Conservation (phyloP, 768 basidiomycete genomes). For the Russula emetica region DNA sequence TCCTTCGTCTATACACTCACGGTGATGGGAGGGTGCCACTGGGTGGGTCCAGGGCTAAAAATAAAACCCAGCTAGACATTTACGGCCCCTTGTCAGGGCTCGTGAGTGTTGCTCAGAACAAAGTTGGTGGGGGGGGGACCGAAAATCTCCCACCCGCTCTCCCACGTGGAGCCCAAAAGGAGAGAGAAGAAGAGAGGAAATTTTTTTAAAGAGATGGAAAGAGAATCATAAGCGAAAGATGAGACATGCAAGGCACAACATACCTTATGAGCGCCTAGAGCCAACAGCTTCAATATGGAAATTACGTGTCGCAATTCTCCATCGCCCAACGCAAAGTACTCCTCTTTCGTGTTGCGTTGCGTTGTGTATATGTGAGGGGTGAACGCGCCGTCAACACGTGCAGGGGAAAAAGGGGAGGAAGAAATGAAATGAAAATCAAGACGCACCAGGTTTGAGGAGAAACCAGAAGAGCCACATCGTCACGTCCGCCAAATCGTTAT, state of each 20-base stretch:
- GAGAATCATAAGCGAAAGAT: conserved; percentile 24
- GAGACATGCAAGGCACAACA: conserved; percentile 29
- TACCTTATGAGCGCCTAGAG: conserved; percentile 62
- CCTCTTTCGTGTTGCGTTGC: conserved; percentile 38
- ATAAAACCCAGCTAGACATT: not conserved
- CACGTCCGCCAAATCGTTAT: conserved; percentile 49
- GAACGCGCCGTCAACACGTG: conserved; percentile 16
- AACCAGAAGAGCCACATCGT: conserved; percentile 84
- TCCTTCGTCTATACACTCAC: not conserved
- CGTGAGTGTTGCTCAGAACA: not conserved
- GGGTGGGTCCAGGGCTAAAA: too few relatives aligned
- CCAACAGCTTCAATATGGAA: conserved; percentile 54
- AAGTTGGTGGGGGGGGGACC: not conserved
- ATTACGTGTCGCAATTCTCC: conserved; percentile 43
- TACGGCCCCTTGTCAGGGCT: not conserved
- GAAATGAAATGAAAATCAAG: not conserved
- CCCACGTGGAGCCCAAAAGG: not conserved
- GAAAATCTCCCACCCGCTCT: not conserved
- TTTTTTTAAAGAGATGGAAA: not conserved
- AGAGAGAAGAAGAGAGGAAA: not conserved
- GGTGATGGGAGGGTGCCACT: too few relatives aligned
- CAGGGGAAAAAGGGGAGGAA: not conserved
- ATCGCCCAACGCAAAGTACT: conserved; percentile 41
- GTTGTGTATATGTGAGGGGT: not conserved
- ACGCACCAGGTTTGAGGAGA: conserved; percentile 56